Conservation (phyloP, 2,329 filamentous ascomycete species). For the Cladosporium sp. region DNA sequence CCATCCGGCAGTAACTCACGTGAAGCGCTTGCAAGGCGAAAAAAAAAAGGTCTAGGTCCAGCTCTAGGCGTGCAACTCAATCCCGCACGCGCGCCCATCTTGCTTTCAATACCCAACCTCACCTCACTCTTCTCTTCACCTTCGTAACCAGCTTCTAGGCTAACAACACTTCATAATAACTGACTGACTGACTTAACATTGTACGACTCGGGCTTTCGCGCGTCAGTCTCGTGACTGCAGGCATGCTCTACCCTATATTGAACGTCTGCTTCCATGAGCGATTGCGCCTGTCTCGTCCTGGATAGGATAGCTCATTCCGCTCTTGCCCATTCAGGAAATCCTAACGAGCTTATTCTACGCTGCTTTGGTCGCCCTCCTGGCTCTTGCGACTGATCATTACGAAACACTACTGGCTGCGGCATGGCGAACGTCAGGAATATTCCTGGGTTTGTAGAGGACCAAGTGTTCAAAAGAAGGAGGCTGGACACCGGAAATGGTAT, state of each 20-base stretch:
- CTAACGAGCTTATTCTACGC: too few relatives aligned
- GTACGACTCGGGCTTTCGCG: too few relatives aligned
- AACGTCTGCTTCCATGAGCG: too few relatives aligned
- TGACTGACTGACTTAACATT: neutral
- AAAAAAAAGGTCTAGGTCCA: neutral
- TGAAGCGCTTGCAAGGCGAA: neutral
- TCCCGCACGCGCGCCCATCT: neutral
- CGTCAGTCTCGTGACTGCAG: too few relatives aligned
- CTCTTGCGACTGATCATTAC: neutral
- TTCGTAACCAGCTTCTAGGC: neutral
- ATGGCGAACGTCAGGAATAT: neutral
- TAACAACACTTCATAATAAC: neutral
- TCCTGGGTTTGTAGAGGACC: neutral
- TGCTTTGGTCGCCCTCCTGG: neutral
- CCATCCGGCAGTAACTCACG: neutral
- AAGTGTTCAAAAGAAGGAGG: neutral
- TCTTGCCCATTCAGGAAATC: too few relatives aligned
- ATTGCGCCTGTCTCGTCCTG: too few relatives aligned
- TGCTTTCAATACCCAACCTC: too few relatives aligned
- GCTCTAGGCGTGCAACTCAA: neutral
- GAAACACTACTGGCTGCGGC: neutral
- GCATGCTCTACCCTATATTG: too few relatives aligned
- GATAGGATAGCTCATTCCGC: too few relatives aligned
- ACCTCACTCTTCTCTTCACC: neutral
- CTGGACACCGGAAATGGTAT: neutral